Base-by-base conservation (phyloP, 1,284 basidiomycete species). In the Termitomyces sp. region DNA sequence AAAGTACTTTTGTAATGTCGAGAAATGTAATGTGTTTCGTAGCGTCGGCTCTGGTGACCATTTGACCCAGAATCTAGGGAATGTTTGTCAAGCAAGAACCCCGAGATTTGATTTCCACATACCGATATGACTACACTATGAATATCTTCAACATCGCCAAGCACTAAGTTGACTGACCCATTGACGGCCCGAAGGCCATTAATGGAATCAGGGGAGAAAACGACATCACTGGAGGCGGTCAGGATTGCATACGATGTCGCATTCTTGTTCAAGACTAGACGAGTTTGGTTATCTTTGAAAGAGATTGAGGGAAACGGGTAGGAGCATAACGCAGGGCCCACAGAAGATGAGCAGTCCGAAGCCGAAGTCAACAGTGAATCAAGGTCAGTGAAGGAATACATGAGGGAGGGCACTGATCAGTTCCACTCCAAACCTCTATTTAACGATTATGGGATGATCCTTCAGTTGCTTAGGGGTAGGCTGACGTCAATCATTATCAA, bases 1-100 rank as follows among this genome's bases (percentile, higher is more conserved):
- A 78, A 52, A 78, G 67, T 9, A 70, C 68, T 48, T 70, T 62
- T 8, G 68, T 63, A 34, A 73, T 65, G 56, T 65, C 68, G 13
- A 78, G 65, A 60, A 78, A 78, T n/a, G 70, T 71, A 52, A 70
- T 70, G 10, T 65, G 67, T 53, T 74, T 74, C 38, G 69, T 68
- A 39, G 70, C 55, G 43, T 63, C 66, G n/a, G 72, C 69, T n/a
- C 73, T 73, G 53, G 74, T 75, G 57, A 77, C 70, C 51, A 78
- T 69, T 47, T 73, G 70, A 44, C 76, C 76, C 54, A 71, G 72
- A 38, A 77, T 66, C 75, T 77, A 28, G 3, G 19, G 15, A 39
- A 15, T 17, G n/a, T 43, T 7, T 1, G 15, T 39, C n/a, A 33
- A 28, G 17, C 17, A 30, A 38, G 15, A 39, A 30, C 36, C 13